Evolutionary conservation across 2,329 filamentous ascomycete genomes (phyloP), one percentile per base, ranked within the genome.

Genomic region (Trichophyton benhamiae): DNA sequence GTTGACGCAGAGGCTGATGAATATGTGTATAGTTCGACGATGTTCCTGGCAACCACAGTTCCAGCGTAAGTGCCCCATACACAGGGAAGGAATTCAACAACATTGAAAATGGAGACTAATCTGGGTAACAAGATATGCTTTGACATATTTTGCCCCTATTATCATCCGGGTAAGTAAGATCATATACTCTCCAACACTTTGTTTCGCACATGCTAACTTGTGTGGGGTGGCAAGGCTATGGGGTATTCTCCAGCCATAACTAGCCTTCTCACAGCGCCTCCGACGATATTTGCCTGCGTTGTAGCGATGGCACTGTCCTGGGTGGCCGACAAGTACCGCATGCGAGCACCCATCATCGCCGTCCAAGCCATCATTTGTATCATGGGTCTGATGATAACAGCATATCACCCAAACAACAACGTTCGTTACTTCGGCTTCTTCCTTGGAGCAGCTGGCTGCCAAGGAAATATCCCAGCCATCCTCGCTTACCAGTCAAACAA

Each of bases 401-500:
- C 68, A 3, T 69, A 67, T 58, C 64, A 66, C 5, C 63, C 65
- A 15, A 48, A 61, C 13, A 65, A 67, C 48, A 66, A 58, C 2
- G 61, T 68, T 7, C 67, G 68, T 1, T 67, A 70, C 48, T 65
- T 72, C 15, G 71, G 71, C 4, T 62, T 70, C 2, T 72, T 73
- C 58, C 62, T 73, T 11, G 68, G 66, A 6, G 66, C 65, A 1
- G 68, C 67, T 27, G 71, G 71, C 5, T 66, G 64, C 7, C 68
- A 72, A 15, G 67, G 66, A 0, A 72, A 72, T 57, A 62, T 72
- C 0, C 71, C 70, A 2, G 67, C 69, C 1, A 64, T 67, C 7
- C 69, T 73, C 60, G 69, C 71, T 4, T 72, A 71, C 55, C 57
- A 71, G 63, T 66, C 70, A 11, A 73, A 72, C 62, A 72, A 73